Conservation (phyloP, 1,284 basidiomycete species). For the Cryptococcus sp. region DNA sequence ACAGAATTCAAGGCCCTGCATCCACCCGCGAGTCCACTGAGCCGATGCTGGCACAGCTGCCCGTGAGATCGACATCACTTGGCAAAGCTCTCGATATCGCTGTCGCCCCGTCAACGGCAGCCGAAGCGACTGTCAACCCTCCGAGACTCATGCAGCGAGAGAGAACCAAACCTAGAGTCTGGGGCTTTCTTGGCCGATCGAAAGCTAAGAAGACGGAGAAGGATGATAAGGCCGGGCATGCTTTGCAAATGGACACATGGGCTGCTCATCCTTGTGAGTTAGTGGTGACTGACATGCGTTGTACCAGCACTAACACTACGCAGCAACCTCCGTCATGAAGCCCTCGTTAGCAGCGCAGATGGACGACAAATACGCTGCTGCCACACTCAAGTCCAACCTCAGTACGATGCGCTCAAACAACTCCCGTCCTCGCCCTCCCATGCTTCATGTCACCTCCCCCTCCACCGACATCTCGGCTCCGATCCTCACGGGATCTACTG, state of each 20-base stretch:
- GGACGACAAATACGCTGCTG: constrained; percentile 19
- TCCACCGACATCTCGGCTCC: constrained; percentile 17
- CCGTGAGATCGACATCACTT: constrained; percentile 24
- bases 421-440: constrained; percentile 17
- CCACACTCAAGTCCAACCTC: constrained; percentile 10
- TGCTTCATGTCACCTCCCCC: constrained; percentile 28
- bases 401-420: constrained; percentile 6
- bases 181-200: constrained; percentile 38
- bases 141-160: constrained; percentile 31
- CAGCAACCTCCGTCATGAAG: too few relatives aligned
- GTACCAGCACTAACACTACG: too few relatives aligned
- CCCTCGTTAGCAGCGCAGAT: constrained; percentile 14
- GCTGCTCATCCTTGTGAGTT: constrained; percentile 7
- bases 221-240: not conserved
- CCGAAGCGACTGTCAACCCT: constrained; percentile 8
- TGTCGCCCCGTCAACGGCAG: constrained; percentile 5
- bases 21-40: constrained; percentile 5
- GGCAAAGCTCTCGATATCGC: constrained; percentile 15
- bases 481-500: constrained; percentile 1
- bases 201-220: constrained; percentile 32
- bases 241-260: constrained; percentile 9
- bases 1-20: constrained; percentile 2
- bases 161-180: constrained; percentile 43
- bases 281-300: not conserved
- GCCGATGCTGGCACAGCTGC: constrained; percentile 8